A percentile compares a stretch with the other conserved stretches of the same genome.
phyloP scores from a whole-genome alignment of 108 stramenopile genomes.

The Cylindrotheca fusiformis region DNA sequence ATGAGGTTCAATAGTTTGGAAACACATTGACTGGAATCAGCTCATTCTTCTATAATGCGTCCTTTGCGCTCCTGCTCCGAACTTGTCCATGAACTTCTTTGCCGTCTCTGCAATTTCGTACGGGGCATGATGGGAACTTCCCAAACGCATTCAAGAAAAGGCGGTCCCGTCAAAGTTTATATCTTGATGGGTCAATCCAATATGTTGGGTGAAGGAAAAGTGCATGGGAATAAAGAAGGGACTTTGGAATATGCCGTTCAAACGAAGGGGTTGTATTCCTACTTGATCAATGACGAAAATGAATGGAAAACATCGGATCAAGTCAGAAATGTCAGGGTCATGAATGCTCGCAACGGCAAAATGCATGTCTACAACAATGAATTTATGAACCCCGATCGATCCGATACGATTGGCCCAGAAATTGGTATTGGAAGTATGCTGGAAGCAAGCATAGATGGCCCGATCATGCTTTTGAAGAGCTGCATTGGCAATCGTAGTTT shows the following conservation, averaged over 20 bases:
- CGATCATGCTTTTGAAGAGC: slow-evolving; percentile 37
- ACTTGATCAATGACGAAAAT: slow-evolving; percentile 15
- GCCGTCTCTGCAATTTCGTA: too few species aligned
- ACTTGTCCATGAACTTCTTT: too few species aligned
- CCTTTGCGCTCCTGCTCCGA: too few species aligned
- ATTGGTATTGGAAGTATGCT: slow-evolving; percentile 39
- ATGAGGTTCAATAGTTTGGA: too few species aligned
- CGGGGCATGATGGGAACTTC: too few species aligned
- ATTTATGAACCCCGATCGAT: slow-evolving; percentile 9
- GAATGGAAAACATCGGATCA: slow-evolving; percentile 11
- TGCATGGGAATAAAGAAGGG: slow-evolving; percentile 17
- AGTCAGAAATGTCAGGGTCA: slow-evolving; percentile 20
- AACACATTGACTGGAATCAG: too few species aligned
- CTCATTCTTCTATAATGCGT: too few species aligned
- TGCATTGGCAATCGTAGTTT: slow-evolving; percentile 31
- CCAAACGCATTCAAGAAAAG: too few species aligned
- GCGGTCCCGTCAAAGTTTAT: slow-evolving; percentile 29
- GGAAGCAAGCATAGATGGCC: slow-evolving; percentile 29
- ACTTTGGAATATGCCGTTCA: slow-evolving; percentile 28
- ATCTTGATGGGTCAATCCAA: slow-evolving; percentile 42
- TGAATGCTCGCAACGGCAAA: slow-evolving; percentile 12
- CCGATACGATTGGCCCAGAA: slow-evolving; percentile 34
- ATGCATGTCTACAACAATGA: slow-evolving; percentile 22
- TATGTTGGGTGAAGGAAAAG: slow-evolving; percentile 37
- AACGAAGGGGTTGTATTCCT: slow-evolving; percentile 17